Evolutionary conservation across 139 green algal genomes (phyloP), one percentile per base, ranked within the genome.

Genomic region (Chlorella sp.): DNA sequence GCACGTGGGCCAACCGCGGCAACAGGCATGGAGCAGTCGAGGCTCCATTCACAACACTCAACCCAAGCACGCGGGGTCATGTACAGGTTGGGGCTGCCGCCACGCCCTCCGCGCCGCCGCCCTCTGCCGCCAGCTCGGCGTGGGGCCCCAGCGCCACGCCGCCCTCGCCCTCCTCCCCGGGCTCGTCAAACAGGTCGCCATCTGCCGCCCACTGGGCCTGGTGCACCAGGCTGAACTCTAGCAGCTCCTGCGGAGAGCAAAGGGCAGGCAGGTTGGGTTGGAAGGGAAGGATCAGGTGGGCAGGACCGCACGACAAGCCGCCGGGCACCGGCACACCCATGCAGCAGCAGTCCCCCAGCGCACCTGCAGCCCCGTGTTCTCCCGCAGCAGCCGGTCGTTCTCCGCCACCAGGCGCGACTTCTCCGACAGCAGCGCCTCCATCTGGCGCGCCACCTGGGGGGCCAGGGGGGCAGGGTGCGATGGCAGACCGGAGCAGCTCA

Each of bases 331-430:
- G n/a, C n/a, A n/a, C n/a, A n/a, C n/a, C 65, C 40, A 34, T 77
- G 41, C 13, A 56, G 41, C 0, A 60, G 41, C 43, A 84, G 83
- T 81, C 85, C 20, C 56, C 54, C 13, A 40, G 9, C 26, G 26
- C 65, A 90, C 88, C 87, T 91, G 88, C 76, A 94, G 79, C 60
- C 80, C 79, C 41, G 60, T 88, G 81, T 93, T 94, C 44, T 94
- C 91, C 30, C 86, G 77, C 67, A 85, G 65, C 76, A 94, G 82
- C 5, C 90, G 83, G 38, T 85, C 90, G 80, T 93, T 93, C 62
- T 93, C 90, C 76, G 88, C 82, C 60, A 84, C 87, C 73, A 93
- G 79, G 30, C 79, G 60, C 0, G 89, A 81, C 58, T 93, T 93
- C 85, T 93, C 90, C 72, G 72, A 38, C 74, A 93, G 64, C n/a